Conservation (phyloP, 495 filamentous ascomycete genomes). For the Penicillium bovifimosum region DNA sequence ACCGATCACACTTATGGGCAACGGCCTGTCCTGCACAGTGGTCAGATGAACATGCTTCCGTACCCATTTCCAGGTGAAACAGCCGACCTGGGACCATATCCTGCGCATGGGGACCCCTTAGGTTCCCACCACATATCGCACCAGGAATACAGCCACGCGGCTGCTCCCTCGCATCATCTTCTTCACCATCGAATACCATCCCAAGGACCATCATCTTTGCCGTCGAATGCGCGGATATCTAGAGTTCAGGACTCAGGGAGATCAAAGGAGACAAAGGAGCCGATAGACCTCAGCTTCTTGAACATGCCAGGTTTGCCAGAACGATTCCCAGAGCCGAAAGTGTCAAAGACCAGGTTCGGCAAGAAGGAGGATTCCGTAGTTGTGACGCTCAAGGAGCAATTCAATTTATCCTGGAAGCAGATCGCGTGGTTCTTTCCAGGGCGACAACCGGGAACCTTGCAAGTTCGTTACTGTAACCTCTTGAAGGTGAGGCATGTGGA, state of each 20-base stretch:
- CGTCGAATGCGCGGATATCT: too few species aligned
- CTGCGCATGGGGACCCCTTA: conserved; percentile 25
- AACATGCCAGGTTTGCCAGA: conserved; percentile 77
- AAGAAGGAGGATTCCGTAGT: conserved; percentile 59
- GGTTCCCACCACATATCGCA: conserved; percentile 22
- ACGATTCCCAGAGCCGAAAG: conserved; percentile 60
- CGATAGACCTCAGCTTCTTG: conserved; percentile 59
- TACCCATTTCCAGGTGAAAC: conserved; percentile 26
- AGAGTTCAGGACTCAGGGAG: conserved; percentile 21
- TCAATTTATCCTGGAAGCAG: conserved; percentile 91
- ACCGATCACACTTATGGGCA: conserved; percentile 12
- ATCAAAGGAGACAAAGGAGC: conserved; percentile 7
- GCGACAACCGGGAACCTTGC: conserved; percentile 77
- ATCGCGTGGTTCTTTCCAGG: conserved; percentile 93
- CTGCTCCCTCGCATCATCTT: conserved; percentile 46
- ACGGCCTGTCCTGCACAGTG: conserved; percentile 20
- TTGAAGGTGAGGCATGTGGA: conserved; percentile 85
- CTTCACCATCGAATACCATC: conserved; percentile 71
- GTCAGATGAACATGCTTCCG: conserved; percentile 16
- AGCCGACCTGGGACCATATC: conserved; percentile 27
- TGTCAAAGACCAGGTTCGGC: neutral
- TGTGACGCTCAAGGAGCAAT: conserved; percentile 86
- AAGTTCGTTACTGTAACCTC: conserved; percentile 92
- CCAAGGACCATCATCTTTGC: conserved; percentile 43
- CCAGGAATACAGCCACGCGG: conserved; percentile 27